Base-by-base conservation (phyloP, 1,284 basidiomycete genomes). In the Earliella scabrosa region DNA sequence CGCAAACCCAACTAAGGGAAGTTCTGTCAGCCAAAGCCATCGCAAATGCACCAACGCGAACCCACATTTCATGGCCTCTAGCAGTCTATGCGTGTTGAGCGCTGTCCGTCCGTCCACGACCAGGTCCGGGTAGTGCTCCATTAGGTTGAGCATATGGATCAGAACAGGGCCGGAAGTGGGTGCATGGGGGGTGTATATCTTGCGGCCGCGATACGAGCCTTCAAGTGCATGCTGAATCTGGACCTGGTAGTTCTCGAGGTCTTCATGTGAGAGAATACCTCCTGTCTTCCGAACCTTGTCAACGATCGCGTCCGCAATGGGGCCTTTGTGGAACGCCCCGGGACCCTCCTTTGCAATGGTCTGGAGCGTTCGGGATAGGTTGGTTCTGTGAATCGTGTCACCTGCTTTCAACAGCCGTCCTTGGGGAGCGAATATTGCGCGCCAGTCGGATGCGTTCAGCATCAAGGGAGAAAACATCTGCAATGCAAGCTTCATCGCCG, bases 131-230 rank as follows among this genome's bases (percentile, higher is more conserved):
- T 82, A 93, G 29, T 79, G 76, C 65, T 93, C 92, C 44, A 92
- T 73, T 21, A 93, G 68, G 65, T 95, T 94, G 23, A 95, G 74
- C 81, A 94, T 88, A 67, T 92, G 86, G 40, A 93, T 71, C 27
- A 95, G 73, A 7, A 89, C 90, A 65, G 89, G 85, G 18, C 93
- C 94, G 26, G 87, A 92, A 4, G 90, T 88, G 6, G 95, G 96
- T 10, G 92, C 87, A 66, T 85, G 84, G 0, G 90, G 85, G 0
- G 93, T 95, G 73, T 93, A 97, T 23, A 98, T 80, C 56, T 83
- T 92, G 64, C 86, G 84, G 40, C 86, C 87, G 24, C 80, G 79
- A 73, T 93, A 98, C 0, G 81, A 85, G 4, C 92, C 90, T 66
- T 86, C 70, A 38, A 97, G 75, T 4, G 97, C 92, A 31, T 77